A percentile compares a stretch with the other conserved stretches of the same genome.
Conservation (phyloP, 2,329 filamentous ascomycete species). For the Stagonosporopsis chrysanthemi region DNA sequence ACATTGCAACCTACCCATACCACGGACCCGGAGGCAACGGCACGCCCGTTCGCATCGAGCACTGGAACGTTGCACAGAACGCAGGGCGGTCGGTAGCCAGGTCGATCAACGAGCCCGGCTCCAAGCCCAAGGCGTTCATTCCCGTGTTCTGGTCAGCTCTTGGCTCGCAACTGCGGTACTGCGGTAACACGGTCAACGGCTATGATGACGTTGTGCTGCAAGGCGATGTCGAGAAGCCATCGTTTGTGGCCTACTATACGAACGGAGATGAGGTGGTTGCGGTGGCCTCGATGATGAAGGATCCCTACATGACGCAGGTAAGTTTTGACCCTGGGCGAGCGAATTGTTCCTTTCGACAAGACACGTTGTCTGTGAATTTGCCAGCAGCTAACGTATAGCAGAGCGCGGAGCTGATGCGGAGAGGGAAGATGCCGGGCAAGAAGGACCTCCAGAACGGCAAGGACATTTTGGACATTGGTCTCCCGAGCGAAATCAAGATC, state of each 20-base stretch:
- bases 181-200: conserved; percentile 81
- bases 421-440: conserved; percentile 83
- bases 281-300: conserved; percentile 87
- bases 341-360: not conserved
- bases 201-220: conserved; percentile 86
- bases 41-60: conserved; percentile 82
- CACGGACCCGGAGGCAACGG: conserved; percentile 84
- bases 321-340: not conserved
- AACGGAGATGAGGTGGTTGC: conserved; percentile 88
- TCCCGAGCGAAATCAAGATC: conserved; percentile 57
- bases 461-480: conserved; percentile 55
- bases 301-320: conserved; percentile 74
- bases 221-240: conserved; percentile 73
- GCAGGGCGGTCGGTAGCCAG: conserved; percentile 80
- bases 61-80: conserved; percentile 99
- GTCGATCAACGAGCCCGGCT: conserved; percentile 73
- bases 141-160: conserved; percentile 98
- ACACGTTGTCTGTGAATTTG: not conserved
- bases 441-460: conserved; percentile 71
- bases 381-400: conserved; percentile 55
- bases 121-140: conserved; percentile 75
- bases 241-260: conserved; percentile 89
- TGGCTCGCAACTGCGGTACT: conserved; percentile 89
- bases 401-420: conserved; percentile 82
- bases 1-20: conserved; percentile 96